phyloP scores from a whole-genome alignment of 2,329 filamentous ascomycete genomes.

The Didymosphaeria variabile region DNA sequence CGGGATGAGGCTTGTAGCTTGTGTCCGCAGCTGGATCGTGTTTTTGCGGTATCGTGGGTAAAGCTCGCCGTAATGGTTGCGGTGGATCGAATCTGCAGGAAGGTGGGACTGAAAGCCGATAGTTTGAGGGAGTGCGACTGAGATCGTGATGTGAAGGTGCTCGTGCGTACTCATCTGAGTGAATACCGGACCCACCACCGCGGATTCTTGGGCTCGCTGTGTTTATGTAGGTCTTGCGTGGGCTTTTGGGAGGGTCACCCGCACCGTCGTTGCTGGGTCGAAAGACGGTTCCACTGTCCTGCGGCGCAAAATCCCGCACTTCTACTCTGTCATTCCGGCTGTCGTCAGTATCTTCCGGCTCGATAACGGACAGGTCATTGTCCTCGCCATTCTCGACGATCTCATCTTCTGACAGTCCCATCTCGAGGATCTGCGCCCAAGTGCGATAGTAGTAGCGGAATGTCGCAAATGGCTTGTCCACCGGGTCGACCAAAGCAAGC shows the following conservation, averaged over 20 bases:
- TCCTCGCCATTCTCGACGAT: conserved; percentile 24
- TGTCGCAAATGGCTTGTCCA: conserved; percentile 58
- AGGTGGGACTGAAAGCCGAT: conserved; percentile 38
- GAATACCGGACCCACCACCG: background rate
- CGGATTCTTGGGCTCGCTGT: conserved; percentile 21
- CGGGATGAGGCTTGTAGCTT: conserved; percentile 34
- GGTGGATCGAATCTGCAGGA: conserved; percentile 30
- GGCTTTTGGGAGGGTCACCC: conserved; percentile 6
- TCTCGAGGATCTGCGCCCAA: conserved; percentile 35
- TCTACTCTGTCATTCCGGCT: background rate
- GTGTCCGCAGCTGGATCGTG: conserved; percentile 23
- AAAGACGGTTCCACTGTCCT: conserved; percentile 1
- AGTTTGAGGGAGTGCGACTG: conserved; percentile 16
- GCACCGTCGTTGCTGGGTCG: background rate
- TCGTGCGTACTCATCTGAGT: conserved; percentile 3
- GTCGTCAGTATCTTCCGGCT: conserved; percentile 25
- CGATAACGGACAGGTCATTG: conserved; percentile 37
- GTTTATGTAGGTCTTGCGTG: conserved; percentile 24
- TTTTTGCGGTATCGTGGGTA: conserved; percentile 33
- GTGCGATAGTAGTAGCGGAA: conserved; percentile 54
- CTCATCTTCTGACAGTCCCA: conserved; percentile 34
- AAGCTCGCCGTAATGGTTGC: conserved; percentile 17
- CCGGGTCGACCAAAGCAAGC: conserved; percentile 59
- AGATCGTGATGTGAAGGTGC: conserved; percentile 18
- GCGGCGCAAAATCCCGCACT: background rate